A percentile compares a stretch with the other conserved stretches of the same genome.
These are phyloP conservation scores for Candida pini DNA, from an alignment of 805 yeast species.

Conservation along the genomic window DNA sequence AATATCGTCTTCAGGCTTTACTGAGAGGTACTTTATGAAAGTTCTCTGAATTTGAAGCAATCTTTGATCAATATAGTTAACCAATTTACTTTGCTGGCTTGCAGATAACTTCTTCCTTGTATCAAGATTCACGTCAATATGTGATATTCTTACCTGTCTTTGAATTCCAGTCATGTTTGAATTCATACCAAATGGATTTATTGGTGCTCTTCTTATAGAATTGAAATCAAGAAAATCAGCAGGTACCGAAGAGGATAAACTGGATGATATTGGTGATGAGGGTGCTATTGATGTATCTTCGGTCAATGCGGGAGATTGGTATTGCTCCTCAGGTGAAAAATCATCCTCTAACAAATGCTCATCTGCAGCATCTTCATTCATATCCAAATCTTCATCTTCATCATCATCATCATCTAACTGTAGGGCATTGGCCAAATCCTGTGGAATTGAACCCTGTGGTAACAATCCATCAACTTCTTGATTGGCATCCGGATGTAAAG, in stretches of 20 bases:
- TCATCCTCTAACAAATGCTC: conserved; percentile 11
- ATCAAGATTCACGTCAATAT: background rate
- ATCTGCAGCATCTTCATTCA: conserved; percentile 16
- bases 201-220: conserved; percentile 9
- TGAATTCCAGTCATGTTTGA: conserved; percentile 4
- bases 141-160: background rate
- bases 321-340: too few species aligned
- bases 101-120: conserved; percentile 29
- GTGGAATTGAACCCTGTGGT: conserved; percentile 5
- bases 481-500: conserved; percentile 26
- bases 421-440: background rate
- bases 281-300: background rate
- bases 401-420: conserved; percentile 6
- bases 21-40: conserved; percentile 36
- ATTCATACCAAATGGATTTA: conserved; percentile 28
- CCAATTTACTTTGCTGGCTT: conserved; percentile 52
- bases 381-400: conserved; percentile 12
- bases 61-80: conserved; percentile 48
- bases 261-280: conserved; percentile 3
- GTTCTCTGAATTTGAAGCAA: conserved; percentile 49
- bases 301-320: background rate
- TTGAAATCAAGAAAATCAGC: conserved; percentile 15
- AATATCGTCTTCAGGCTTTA: conserved; percentile 24
- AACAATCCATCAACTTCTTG: conserved; percentile 16
- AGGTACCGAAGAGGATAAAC: conserved; percentile 3